phyloP scores from a whole-genome alignment of 768 basidiomycete genomes.

The Sutorius australiensis region DNA sequence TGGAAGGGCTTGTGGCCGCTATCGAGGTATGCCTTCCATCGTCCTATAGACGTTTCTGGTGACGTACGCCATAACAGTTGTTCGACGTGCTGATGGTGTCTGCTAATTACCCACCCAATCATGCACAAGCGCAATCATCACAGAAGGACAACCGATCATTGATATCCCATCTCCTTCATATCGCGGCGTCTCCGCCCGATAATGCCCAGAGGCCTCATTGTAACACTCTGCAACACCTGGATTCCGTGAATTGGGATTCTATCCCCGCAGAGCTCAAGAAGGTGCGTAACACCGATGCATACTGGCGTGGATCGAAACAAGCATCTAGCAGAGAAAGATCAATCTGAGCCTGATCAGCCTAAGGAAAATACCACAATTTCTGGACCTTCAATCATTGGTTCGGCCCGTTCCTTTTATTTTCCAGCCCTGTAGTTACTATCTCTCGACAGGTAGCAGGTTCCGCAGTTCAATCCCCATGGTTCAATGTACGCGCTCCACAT shows the following conservation, averaged over 20 bases:
- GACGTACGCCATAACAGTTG: conserved; percentile 37
- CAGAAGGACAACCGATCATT: conserved; percentile 29
- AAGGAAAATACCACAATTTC: conserved; percentile 42
- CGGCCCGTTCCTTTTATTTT: conserved; percentile 15
- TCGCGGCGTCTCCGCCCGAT: conserved; percentile 58
- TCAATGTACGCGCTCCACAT: conserved; percentile 45
- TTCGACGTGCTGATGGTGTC: conserved; percentile 33
- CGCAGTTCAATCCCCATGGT: conserved; percentile 50
- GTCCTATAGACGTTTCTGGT: not conserved
- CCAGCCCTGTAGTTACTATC: not conserved
- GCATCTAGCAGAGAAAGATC: conserved; percentile 50
- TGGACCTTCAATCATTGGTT: conserved; percentile 51
- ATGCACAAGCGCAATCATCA: conserved; percentile 17
- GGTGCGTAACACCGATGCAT: conserved; percentile 31
- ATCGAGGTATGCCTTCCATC: conserved; percentile 53
- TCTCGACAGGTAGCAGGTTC: conserved; percentile 34
- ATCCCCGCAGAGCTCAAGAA: conserved; percentile 60
- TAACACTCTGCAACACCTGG: conserved; percentile 47
- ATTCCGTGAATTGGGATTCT: conserved; percentile 56
- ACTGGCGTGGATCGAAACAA: not conserved
- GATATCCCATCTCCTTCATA: conserved; percentile 53
- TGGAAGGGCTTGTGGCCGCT: conserved; percentile 68
- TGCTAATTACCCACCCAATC: conserved; percentile 10
- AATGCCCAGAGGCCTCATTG: conserved; percentile 48
- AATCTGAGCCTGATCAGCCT: conserved; percentile 50